Evolutionary conservation across 768 basidiomycete species (phyloP), one percentile per base, ranked within the genome.

Genomic region (Inosperma sp.): DNA sequence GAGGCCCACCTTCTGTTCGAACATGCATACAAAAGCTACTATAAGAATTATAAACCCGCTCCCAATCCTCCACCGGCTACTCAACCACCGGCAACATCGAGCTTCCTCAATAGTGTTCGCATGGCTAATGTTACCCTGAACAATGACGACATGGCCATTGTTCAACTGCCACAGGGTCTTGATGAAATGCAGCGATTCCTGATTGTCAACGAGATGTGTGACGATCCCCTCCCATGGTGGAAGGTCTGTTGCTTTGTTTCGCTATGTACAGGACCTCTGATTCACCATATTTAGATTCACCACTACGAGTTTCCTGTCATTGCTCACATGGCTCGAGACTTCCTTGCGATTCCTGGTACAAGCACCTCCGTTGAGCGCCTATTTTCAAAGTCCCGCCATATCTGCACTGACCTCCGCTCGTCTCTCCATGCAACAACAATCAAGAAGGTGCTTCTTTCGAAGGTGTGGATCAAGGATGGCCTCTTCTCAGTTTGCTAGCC

Each of bases 291-390:
- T 9, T 19, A 40, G 39, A 40, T 40, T 10, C 19, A 45, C 21
- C 22, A 12, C 4, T 30, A 49, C 14, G 42, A 51, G 7, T 69
- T 65, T 35, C 68, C 64, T 0, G 55, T 56, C 6, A 47, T 67
- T n/a, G 53, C 66, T 1, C 31, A 49, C 14, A 66, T 70, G 48
- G 65, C 64, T 13, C 53, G 57, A 2, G 63, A 69, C 48, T 62
- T 57, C 42, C 59, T 71, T 5, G 64, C 68, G 16, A 68, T 71
- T 48, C 65, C 66, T 9, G 66, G 53, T 3, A 60, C 68, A 3
- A 65, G 64, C 46, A 56, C 65, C 10, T 63, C 68, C 1, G 65
- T 68, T 31, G 65, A 69, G 43, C 52, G 60, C 5, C 22, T 58
- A 1, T 68, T 69, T 49, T 68, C 65, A 3, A 63, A 60, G 41